Evolutionary conservation across 139 green algal genomes (phyloP), one percentile per base, ranked within the genome.

Genomic region (Zygnema cylindricum): DNA sequence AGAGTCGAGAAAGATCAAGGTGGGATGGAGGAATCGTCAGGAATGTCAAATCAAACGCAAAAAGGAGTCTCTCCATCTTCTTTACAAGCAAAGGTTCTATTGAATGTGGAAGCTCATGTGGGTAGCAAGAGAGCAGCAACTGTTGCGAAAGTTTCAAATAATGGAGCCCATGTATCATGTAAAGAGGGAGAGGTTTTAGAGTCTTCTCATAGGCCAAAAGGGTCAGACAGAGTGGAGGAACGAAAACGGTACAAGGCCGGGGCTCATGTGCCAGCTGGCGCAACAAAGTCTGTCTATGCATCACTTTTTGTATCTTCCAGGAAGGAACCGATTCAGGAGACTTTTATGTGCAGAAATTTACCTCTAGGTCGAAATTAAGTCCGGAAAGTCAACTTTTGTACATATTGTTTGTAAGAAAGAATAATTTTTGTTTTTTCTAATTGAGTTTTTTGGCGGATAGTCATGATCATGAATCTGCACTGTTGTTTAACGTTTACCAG

Each of bases 291-390:
- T n/a, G 89, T 92, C 35, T 92, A 92, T 21, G 69, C 86, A 3
- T 92, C 89, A 22, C 89, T 92, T 69, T 92, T 92, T 76, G 87
- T 76, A 2, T 92, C 86, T 23, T 84, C 75, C 25, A 69, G 30
- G 2, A 69, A 69, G 33, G 35, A 40, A n/a, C 40, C 78, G 3
- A 2, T 49, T 22, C 87, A 88, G 75, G 89, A 92, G 89, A 92
- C 89, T 1, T 92, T 78, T 42, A 35, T 69, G 3, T 92, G 89
- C 89, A 85, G 86, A 41, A 76, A 36, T 0, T 30, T 92, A 57
- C 88, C 86, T 2, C 36, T 91, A 40, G 82, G 82, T 25, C 39
- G 86, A n/a, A 91, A 91, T 54, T 91, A 57, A 90, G 49, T 63
- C n/a, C n/a, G n/a, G n/a, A n/a, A n/a, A n/a, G n/a, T n/a, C n/a